phyloP scores from a whole-genome alignment of 148 eudicot genomes.

The Limonium bicolor region DNA sequence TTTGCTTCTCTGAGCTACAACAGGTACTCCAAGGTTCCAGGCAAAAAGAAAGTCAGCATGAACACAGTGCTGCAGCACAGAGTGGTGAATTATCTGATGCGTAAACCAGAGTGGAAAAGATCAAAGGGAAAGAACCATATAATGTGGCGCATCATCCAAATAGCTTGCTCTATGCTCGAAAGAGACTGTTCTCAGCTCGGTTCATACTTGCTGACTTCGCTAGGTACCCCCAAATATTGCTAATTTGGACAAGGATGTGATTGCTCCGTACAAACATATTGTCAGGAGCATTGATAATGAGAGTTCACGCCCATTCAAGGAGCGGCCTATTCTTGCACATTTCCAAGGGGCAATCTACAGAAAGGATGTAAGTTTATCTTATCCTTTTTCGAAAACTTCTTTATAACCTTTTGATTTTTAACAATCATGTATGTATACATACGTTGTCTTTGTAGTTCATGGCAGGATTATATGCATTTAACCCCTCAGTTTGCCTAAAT shows the following conservation, averaged over 20 bases:
- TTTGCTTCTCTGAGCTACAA: slow-evolving; percentile 83
- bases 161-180: slow-evolving; percentile 60
- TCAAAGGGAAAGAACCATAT: slow-evolving; percentile 61
- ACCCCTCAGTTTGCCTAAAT: too few relatives aligned
- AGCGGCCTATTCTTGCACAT: slow-evolving; percentile 52
- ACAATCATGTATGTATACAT: too few relatives aligned
- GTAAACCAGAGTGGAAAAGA: slow-evolving; percentile 57
- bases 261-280: slow-evolving; percentile 91
- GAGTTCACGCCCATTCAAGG: slow-evolving; percentile 43
- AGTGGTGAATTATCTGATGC: slow-evolving; percentile 1
- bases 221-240: slow-evolving; percentile 55
- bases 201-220: slow-evolving; percentile 86
- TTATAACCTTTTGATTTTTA: background rate
- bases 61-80: slow-evolving; percentile 46
- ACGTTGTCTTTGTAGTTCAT: too few relatives aligned
- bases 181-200: slow-evolving; percentile 51
- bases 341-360: slow-evolving; percentile 92
- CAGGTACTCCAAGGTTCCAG: slow-evolving; percentile 40
- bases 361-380: slow-evolving; percentile 62
- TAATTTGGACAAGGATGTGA: slow-evolving; percentile 73
- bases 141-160: slow-evolving; percentile 95
- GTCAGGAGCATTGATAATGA: slow-evolving; percentile 28
- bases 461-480: too few relatives aligned
- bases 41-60: slow-evolving; percentile 30
- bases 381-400: background rate